A percentile compares a stretch with the other conserved stretches of the same genome.
Conservation (phyloP, 768 basidiomycete species). For the Lepiota subincarnata region DNA sequence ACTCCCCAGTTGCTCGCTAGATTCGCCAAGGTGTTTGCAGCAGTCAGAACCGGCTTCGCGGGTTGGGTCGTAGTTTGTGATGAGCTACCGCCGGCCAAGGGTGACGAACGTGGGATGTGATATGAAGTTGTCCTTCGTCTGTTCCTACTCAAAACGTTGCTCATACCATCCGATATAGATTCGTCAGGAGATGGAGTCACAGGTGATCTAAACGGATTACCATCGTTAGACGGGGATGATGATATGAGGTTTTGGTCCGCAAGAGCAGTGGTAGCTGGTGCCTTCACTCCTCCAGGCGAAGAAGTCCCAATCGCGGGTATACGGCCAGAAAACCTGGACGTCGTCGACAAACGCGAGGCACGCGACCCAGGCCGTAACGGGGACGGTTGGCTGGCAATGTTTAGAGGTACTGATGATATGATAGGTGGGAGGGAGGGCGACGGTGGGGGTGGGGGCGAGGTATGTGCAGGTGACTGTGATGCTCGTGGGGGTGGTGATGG, state of each 20-base stretch:
- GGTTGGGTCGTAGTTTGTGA: conserved; percentile 24
- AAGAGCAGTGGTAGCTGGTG: conserved; percentile 63
- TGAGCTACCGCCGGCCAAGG: conserved; percentile 31
- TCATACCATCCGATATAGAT: conserved; percentile 59
- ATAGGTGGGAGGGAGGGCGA: conserved; percentile 34
- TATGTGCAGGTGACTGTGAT: conserved; percentile 11
- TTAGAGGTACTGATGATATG: conserved; percentile 32
- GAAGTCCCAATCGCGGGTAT: conserved; percentile 55
- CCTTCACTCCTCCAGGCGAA: conserved; percentile 48
- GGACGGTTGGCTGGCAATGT: conserved; percentile 35
- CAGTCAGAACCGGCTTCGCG: conserved; percentile 30
- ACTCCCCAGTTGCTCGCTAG: conserved; percentile 66
- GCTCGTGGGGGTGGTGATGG: conserved; percentile 23
- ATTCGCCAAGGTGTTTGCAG: conserved; percentile 50
- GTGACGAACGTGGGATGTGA: conserved; percentile 49
- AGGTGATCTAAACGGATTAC: conserved; percentile 35
- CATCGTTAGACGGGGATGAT: conserved; percentile 39
- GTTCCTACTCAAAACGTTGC: conserved; percentile 29
- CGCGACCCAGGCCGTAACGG: conserved; percentile 72
- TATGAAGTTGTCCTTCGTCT: conserved; percentile 59
- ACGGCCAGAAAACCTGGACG: conserved; percentile 67
- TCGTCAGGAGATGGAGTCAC: conserved; percentile 58
- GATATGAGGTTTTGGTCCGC: conserved; percentile 50
- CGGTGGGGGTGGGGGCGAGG: conserved; percentile 31
- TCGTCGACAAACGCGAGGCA: conserved; percentile 63